Base-by-base conservation (phyloP, 2,329 filamentous ascomycete species). In the Aspergillus pseudonomiae region DNA sequence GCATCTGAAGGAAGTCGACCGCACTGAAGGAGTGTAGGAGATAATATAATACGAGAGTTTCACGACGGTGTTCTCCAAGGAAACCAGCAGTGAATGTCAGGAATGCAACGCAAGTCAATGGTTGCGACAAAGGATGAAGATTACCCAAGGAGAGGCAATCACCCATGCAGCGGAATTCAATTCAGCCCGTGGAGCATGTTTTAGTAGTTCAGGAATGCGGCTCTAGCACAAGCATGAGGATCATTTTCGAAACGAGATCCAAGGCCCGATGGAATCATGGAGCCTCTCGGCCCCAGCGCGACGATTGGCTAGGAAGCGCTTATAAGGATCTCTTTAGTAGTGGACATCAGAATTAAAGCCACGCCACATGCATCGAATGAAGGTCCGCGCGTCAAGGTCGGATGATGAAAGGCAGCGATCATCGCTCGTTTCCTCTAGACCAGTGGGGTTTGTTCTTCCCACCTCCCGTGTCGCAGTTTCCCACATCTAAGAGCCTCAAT, bases 201-300 rank as follows among this genome's bases (percentile, higher is more conserved):
- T 59, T 59, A 50, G 30, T 34, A 32, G 24, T 41, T 19, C n/a
- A n/a, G 52, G 30, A 45, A 52, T 59, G 57, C 57, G 57, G 57
- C 57, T 59, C 57, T 52, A 24, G 19, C 34, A 32, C 28, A 50
- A 50, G 26, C 39, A 48, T 34, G n/a, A 58, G 41, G 32, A 58
- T 32, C 24, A 46, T 45, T 21, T 28, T 6, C 24, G 26, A 41
- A 24, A 10, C 21, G 43, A 24, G 57, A 59, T 39, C 32, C 19
- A 58, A 46, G n/a, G 26, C 26, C 19, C n/a, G 19, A 28, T 41
- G 30, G 10, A 12, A 34, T 34, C 30, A 16, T 50, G 30, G 43
- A 59, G 48, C n/a, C 43, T 24, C 24, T 28, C 21, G 45, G 4
- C 41, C 12, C 36, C 34, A 28, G 57, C 11, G 36, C 46, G 2